Base-by-base conservation (phyloP, 148 eudicot genomes). In the Spergularia bocconei region DNA sequence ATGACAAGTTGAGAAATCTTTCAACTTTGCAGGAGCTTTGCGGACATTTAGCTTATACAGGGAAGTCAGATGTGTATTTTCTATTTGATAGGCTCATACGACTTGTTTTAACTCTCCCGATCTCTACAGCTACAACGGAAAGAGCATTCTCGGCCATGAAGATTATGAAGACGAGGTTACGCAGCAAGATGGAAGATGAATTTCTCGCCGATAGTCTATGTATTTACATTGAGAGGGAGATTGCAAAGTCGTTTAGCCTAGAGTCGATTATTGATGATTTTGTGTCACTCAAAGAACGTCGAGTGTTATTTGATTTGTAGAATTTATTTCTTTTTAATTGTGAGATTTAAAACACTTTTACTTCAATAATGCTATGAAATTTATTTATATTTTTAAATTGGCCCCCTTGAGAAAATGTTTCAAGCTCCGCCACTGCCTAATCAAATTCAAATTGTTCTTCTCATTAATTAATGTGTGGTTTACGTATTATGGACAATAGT, bases 151-250 rank as follows among this genome's bases (percentile, higher is more conserved):
- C 73, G 3, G 41, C 73, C 0, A 53, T 54, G 62, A 54, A 23
- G n/a, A 70, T 54, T 14, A 15, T 70, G 48, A 70, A 70, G 54
- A 75, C 78, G 8, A 75, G 70, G 6, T n/a, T 54, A 2, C 38
- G 71, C 1, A 75, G 54, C 61, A 64, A 75, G 25, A 75, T 75
- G 78, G 71, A 21, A 3, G 70, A 63, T 29, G 69, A 63, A 0
- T 74, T 51, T 63, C 44, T 63, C 2, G 70, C 20, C 3, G 51
- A 64, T 16, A 33, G 71, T 9, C 16, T 75, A 59, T 17, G 39
- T 11, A 75, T 75, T 52, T 64, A 65, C 19, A 75, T 65, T 13
- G 78, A 75, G 20, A 74, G 69, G n/a, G 44, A 63, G 10, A 52
- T 74, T 63, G 63, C 51, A 13, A 52, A 63, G 33, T 23, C 11